Evolutionary conservation across 495 filamentous ascomycete genomes (phyloP), one percentile per base, ranked within the genome.

Genomic region (Penicillium cinerascens): DNA sequence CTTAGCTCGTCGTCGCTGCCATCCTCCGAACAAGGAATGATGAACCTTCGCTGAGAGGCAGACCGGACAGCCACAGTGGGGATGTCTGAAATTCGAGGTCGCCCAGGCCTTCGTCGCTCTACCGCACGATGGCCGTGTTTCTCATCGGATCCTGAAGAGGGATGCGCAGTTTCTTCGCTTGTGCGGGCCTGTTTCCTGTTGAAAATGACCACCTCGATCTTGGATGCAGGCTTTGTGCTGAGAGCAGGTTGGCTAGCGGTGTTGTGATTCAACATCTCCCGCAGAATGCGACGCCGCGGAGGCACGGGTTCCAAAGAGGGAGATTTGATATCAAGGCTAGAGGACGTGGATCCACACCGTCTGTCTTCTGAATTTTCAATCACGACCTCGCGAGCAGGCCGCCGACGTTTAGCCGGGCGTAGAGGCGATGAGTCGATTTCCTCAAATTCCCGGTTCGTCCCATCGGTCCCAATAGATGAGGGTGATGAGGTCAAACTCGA

Each of bases 1-100:
- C 72, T 74, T 17, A 77, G 60, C 56, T 76, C 73, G 41, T 77
- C 74, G 17, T 77, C 74, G 41, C 71, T 74, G 22, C 69, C 71
- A 10, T 69, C 67, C 7, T 72, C 65, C 21, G 66, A 63, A 39
- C 51, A 70, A 16, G 71, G 60, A 33, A 72, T 68, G 17, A 62
- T 47, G 4, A 51, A 51, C 29, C 39, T 42, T 27, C 42, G 50
- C 26, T 43, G 40, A 42, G 47, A 21, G 11, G 15, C 26, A 18
- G 29, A 41, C 7, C 13, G 43, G 36, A 27, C 15, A n/a, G 25
- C 38, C 11, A 17, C 22, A 18, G 11, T 35, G 17, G 55, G 27
- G 6, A 46, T 17, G 13, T 20, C 9, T 22, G 49, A 42, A 18
- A 45, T 35, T 13, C 48, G 45, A 51, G 51, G 41, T 51, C 54